Evolutionary conservation across 345 rosid genomes (phyloP), one percentile per base, ranked within the genome.

Genomic region (Brassica nigra): DNA sequence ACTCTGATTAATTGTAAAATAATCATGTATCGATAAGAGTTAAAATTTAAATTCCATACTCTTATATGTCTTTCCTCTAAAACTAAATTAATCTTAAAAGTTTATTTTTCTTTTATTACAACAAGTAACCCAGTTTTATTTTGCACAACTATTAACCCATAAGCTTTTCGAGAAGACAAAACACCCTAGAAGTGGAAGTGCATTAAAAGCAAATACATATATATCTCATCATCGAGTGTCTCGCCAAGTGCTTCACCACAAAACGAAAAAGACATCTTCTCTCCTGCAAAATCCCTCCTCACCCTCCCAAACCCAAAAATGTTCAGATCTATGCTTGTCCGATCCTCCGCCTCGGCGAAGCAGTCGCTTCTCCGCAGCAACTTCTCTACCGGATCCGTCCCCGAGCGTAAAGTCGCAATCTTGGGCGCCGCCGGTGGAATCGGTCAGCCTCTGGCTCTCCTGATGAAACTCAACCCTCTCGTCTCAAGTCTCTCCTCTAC

Each of bases 341-440:
- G 80, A 14, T 79, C 82, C 20, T 74, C 80, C 39, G 20, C 85
- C 69, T 39, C 83, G 73, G 86, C 78, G 4, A 80, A 76, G 81
- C 89, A 76, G 23, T 62, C 84, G 59, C 80, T 75, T 58, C 85
- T 70, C 78, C 88, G 87, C 70, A 92, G 97, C 28, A 86, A 0
- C 76, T 92, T 75, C 80, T 39, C 84, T 7, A 80, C 93, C 6
- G 92, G 77, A 11, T 76, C 97, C 12, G 93, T 81, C 7, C 94
- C 97, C 6, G 69, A 82, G 58, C 85, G 97, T 14, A 90, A 91
- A 76, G 94, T 91, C 15, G 86, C 90, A 8, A 84, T 91, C 77
- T 88, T 91, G 47, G 94, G 97, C 5, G 97, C 94, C 8, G 91
- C 97, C 23, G 97, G 97, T 44, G 94, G 92, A 4, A 91, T 90